Percentiles rank a stretch among this genome's conserved stretches.
phyloP scores from a whole-genome alignment of 495 filamentous ascomycete species.

The Thermothielavioides terrestris region DNA sequence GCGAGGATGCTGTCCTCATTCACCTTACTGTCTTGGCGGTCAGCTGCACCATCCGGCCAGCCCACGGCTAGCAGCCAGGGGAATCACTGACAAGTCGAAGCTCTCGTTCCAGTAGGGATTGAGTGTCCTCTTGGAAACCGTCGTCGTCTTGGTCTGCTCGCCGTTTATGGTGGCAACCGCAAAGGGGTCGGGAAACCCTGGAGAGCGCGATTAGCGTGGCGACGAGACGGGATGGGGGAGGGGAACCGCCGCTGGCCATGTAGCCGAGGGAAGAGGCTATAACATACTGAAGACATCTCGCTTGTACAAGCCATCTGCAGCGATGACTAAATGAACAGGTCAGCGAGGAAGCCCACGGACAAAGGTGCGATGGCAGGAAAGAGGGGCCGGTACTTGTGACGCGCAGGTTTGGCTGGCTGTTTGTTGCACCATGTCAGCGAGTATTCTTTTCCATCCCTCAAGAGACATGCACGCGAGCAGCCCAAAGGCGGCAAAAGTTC shows the following conservation, averaged over 20 bases:
- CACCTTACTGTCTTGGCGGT: constrained; percentile 54
- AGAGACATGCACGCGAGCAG: too few relatives aligned
- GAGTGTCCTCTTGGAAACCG: constrained; percentile 91
- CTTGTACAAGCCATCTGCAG: constrained; percentile 96
- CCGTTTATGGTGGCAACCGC: constrained; percentile 93
- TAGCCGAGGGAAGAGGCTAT: neutral
- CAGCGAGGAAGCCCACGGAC: neutral
- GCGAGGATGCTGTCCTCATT: constrained; percentile 93
- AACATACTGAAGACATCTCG: constrained; percentile 93
- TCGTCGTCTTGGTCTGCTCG: constrained; percentile 92
- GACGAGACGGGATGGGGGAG: neutral
- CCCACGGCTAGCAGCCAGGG: neutral
- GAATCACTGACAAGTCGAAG: constrained; percentile 75
- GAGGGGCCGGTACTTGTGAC: constrained; percentile 50
- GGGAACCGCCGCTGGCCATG: constrained; percentile 2
- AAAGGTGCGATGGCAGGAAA: neutral
- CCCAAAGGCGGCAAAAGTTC: too few relatives aligned
- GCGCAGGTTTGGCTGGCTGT: constrained; percentile 53
- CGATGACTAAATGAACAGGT: constrained; percentile 64
- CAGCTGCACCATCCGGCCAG: constrained; percentile 10
- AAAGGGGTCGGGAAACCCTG: constrained; percentile 96
- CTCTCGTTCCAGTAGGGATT: constrained; percentile 99
- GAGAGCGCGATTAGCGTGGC: constrained; percentile 8
- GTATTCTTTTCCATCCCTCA: constrained; percentile 3
- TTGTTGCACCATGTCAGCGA: constrained; percentile 21